Conservation (phyloP, 257 asterid genomes). For the Anisodus acutangulus region DNA sequence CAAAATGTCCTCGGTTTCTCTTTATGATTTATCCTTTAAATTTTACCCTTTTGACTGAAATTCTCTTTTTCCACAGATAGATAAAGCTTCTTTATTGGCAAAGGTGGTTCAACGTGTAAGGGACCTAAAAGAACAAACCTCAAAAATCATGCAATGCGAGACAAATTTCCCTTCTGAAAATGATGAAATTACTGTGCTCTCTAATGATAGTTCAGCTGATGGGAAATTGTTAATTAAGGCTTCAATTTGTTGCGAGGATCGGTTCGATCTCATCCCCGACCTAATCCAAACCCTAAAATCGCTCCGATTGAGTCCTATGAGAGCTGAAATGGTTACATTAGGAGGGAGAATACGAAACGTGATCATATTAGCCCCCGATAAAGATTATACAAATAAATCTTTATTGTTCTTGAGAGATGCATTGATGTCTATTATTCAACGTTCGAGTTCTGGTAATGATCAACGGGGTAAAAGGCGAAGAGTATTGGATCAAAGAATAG, state of each 20-base stretch:
- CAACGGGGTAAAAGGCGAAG: conserved; percentile 54
- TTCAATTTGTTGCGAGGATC: conserved; percentile 66
- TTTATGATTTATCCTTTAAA: no score
- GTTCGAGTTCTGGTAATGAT: conserved; percentile 40
- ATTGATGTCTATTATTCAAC: conserved; percentile 43
- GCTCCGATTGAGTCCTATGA: conserved; percentile 46
- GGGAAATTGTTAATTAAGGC: conserved; percentile 53
- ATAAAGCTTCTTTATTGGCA: conserved; percentile 67
- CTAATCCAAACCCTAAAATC: conserved; percentile 50
- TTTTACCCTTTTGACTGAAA: no score
- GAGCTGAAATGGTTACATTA: conserved; percentile 60
- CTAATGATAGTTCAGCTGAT: conserved; percentile 31
- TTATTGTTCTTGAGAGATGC: conserved; percentile 48
- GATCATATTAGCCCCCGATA: conserved; percentile 54
- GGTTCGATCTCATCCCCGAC: conserved; percentile 54
- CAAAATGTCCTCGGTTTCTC: no score
- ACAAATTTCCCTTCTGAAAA: conserved; percentile 50
- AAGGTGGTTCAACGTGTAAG: conserved; percentile 59
- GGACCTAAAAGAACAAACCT: conserved; percentile 57
- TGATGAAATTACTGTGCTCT: conserved; percentile 52
- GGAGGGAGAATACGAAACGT: conserved; percentile 61
- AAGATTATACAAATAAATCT: conserved; percentile 36
- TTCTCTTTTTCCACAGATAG: conserved; percentile 44
- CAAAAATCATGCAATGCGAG: conserved; percentile 48
- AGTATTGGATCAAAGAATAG: conserved; percentile 39